Conservation (phyloP, 176 grass and related monocot genomes). For the Zoysia japonica region DNA sequence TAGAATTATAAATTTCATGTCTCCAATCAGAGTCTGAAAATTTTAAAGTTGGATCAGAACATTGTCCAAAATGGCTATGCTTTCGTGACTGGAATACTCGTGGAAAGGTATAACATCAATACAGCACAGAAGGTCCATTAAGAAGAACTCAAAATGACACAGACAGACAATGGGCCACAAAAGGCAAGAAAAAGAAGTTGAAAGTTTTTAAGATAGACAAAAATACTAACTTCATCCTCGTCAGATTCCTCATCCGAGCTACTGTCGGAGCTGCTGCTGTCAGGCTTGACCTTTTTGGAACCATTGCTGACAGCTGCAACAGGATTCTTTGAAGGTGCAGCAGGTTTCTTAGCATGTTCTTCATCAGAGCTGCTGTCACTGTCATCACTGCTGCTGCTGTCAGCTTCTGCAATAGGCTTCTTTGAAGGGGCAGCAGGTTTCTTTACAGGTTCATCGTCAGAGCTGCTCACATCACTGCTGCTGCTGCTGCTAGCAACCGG, state of each 20-base stretch:
- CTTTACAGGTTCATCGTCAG: conserved; percentile 57
- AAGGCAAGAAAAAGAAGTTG: background rate
- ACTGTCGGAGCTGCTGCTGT: conserved; percentile 62
- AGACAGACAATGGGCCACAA: background rate
- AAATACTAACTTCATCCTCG: conserved; percentile 50
- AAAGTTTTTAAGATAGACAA: no score
- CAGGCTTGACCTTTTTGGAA: conserved; percentile 47
- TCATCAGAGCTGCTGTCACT: conserved; percentile 45
- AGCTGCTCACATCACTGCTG: conserved; percentile 47
- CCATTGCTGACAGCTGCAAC: conserved; percentile 44
- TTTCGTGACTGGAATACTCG: background rate
- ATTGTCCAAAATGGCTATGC: background rate
- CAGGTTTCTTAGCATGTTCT: conserved; percentile 57
- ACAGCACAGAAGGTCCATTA: background rate
- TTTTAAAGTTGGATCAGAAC: background rate
- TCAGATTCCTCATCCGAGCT: conserved; percentile 66
- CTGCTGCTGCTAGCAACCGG: background rate
- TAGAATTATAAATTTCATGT: no score
- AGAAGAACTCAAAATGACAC: background rate
- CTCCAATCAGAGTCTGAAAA: background rate
- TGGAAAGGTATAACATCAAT: background rate
- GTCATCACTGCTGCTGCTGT: conserved; percentile 31
- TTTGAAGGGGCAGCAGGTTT: conserved; percentile 37
- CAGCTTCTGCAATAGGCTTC: conserved; percentile 21
- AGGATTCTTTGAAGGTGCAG: conserved; percentile 37